Base-by-base conservation (phyloP, 192 early-diverging fungal species). In the Diversispora epigaea region DNA sequence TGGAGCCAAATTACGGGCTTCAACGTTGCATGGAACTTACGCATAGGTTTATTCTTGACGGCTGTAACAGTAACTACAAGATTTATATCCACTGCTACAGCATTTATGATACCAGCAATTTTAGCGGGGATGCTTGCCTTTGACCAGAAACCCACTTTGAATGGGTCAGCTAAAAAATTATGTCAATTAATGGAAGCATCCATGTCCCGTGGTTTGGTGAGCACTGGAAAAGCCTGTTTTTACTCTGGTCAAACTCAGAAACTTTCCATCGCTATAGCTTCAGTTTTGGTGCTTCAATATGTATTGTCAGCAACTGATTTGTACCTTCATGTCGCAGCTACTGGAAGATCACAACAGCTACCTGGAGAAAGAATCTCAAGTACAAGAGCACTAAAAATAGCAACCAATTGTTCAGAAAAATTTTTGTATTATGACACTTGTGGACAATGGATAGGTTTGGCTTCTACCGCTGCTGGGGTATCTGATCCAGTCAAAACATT, bases 161-260 rank as follows among this genome's bases (percentile, higher is more conserved):
- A 62, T 19, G 60, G 60, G 4, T 39, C 60, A 39, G 60, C 25
- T 41, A 5, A 14, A 14, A 62, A 39, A 11, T 39, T 62, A 3
- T 14, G 39, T 17, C 8, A 43, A 62, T 62, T 62, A 62, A 43
- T 62, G 8, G 60, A 62, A 62, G 25, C 60, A 39, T 62, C 25
- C 32, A 43, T 62, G 19, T 41, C 60, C 15, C 60, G 14, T 62
- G 22, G 60, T 41, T 12, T 40, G 15, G 25, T 9, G 19, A 15
- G 60, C 32, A 62, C 60, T 62, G 11, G 11, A 12, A 62, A 3
- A 62, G 60, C 60, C 4, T 62, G 60, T 19, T 62, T 62, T 62
- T 39, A 6, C 4, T 62, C 60, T 15, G 21, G 32, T 6, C n/a
- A 39, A 62, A 39, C 39, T 62, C 60, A 32, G 21, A 62, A 43